These are phyloP conservation scores for Pseudocercospora musae DNA, from an alignment of 2,329 filamentous ascomycete species.

Conservation along the genomic window DNA sequence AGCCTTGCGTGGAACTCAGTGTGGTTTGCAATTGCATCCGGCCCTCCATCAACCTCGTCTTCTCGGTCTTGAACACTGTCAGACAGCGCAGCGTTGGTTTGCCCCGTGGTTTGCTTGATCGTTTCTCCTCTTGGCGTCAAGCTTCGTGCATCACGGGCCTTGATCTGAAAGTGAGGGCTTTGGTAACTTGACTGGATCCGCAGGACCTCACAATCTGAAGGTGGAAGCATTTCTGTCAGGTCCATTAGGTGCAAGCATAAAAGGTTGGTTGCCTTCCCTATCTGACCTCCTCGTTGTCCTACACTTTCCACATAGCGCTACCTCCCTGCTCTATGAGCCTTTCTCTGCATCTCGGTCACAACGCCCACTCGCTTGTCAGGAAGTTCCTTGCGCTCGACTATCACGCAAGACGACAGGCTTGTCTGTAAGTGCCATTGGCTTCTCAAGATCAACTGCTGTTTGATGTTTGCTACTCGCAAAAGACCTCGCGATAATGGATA, in stretches of 20 bases:
- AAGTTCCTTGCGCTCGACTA: conserved; percentile 22
- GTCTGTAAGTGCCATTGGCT: conserved; percentile 2
- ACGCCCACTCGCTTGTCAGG: conserved; percentile 26
- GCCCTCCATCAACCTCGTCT: neutral
- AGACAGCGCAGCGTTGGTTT: neutral
- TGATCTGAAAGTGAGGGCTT: neutral
- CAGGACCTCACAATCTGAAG: neutral
- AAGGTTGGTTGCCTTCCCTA: neutral
- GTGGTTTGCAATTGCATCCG: neutral
- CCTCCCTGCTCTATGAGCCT: conserved; percentile 22
- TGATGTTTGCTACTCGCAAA: neutral
- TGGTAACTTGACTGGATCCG: conserved; percentile 2
- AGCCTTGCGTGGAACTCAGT: neutral
- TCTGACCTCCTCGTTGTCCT: neutral
- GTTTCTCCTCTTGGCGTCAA: conserved; percentile 6
- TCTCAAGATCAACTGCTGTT: neutral
- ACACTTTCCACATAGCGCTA: neutral
- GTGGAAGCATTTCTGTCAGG: neutral
- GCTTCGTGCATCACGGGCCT: neutral
- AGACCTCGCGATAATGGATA: neutral
- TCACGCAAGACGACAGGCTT: conserved; percentile 9
- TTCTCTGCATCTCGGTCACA: conserved; percentile 27
- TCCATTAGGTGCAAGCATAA: neutral
- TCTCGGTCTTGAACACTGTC: neutral
- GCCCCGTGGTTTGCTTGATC: neutral